These are phyloP conservation scores for Quercus cerris DNA, from an alignment of 306 rosid genomes.

Conservation along the genomic window DNA sequence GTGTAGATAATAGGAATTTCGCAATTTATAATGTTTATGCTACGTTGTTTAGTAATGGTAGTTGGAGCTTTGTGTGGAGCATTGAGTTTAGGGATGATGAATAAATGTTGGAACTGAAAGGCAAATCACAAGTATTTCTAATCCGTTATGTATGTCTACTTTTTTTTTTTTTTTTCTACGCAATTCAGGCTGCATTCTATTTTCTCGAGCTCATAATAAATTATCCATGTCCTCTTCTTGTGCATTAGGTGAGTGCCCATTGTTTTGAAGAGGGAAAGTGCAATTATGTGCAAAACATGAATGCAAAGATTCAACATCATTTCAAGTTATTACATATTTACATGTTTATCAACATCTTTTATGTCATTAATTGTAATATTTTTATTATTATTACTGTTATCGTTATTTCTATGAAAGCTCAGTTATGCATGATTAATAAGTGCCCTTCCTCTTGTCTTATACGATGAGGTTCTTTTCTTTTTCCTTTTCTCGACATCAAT, in stretches of 20 bases:
- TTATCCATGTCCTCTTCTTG: neutral
- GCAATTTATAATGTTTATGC: constrained; percentile 21
- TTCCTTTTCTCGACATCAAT: too few species aligned
- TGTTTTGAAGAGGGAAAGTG: constrained; percentile 99
- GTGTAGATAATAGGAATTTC: neutral
- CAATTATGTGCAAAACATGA: constrained; percentile 18
- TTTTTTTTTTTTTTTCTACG: neutral
- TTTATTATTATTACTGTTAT: neutral
- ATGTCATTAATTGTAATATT: neutral
- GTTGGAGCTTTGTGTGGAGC: too few species aligned
- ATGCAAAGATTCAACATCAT: too few species aligned
- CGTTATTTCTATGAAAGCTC: neutral
- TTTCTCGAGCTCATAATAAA: constrained; percentile 2
- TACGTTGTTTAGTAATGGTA: too few species aligned
- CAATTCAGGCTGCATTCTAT: neutral
- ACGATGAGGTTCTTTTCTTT: neutral
- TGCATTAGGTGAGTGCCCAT: constrained; percentile 87
- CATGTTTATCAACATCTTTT: constrained; percentile 1
- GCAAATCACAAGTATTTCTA: constrained; percentile 72
- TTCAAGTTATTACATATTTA: too few species aligned
- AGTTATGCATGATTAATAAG: neutral
- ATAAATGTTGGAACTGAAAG: constrained; percentile 71
- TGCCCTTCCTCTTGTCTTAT: neutral
- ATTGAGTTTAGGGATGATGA: too few species aligned
- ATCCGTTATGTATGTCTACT: neutral